A percentile compares a stretch with the other conserved stretches of the same genome.
Evolutionary conservation across 805 yeast species (phyloP).

Genomic region (Nadsonia fulvescens): DNA sequence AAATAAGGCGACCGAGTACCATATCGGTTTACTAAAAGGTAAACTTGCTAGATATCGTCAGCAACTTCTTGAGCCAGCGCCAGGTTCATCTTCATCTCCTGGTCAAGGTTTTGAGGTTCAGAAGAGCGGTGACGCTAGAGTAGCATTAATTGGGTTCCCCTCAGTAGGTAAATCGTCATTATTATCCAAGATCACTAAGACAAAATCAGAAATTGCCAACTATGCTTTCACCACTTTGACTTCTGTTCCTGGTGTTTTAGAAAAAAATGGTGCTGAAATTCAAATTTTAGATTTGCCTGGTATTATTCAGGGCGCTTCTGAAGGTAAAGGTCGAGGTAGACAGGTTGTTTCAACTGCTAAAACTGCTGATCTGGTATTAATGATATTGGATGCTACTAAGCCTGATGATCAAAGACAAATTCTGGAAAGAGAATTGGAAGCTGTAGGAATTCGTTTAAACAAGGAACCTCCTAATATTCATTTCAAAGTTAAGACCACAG

Average conservation of each 20-base stretch:
- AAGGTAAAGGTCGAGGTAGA: slow-evolving; percentile 94
- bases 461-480: slow-evolving; percentile 65
- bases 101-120: slow-evolving; percentile 89
- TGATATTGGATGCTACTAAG: slow-evolving; percentile 93
- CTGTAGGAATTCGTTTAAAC: slow-evolving; percentile 84
- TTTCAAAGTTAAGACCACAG: slow-evolving; percentile 65
- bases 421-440: slow-evolving; percentile 74
- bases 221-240: slow-evolving; percentile 93
- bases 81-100: slow-evolving; percentile 46
- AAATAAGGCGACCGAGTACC: slow-evolving; percentile 96
- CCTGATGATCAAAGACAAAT: slow-evolving; percentile 77
- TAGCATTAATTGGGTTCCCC: slow-evolving; percentile 89
- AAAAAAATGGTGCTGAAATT: slow-evolving; percentile 90
- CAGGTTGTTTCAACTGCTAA: slow-evolving; percentile 94
- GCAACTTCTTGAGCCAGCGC: slow-evolving; percentile 79
- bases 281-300: slow-evolving; percentile 97
- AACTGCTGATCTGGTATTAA: slow-evolving; percentile 79
- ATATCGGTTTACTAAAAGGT: slow-evolving; percentile 83
- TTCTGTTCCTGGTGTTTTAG: slow-evolving; percentile 89
- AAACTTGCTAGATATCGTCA: slow-evolving; percentile 84
- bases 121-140: slow-evolving; percentile 92
- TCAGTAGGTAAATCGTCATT: slow-evolving; percentile 94
- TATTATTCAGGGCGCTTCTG: slow-evolving; percentile 89
- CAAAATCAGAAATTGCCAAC: slow-evolving; percentile 86
- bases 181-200: slow-evolving; percentile 74